Evolutionary conservation across 192 early-diverging fungal species (phyloP).

Genomic region (Borealophlyctis nickersoniae): DNA sequence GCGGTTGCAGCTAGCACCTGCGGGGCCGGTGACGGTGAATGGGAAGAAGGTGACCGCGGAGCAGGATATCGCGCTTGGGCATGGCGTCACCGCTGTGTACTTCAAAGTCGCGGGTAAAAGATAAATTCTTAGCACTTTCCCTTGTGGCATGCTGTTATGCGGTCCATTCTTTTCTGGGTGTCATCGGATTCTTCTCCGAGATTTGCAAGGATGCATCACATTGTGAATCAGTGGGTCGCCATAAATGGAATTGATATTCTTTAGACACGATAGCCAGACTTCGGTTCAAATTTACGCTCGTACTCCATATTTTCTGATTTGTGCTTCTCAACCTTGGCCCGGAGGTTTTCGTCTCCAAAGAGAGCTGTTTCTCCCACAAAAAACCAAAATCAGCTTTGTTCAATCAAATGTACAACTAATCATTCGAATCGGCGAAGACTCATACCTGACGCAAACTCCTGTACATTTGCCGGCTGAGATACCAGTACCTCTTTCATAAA

Average conservation of each 20-base stretch:
- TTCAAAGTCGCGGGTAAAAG: too few relatives aligned
- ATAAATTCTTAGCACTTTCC: too few relatives aligned
- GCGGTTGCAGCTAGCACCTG: slow-evolving; percentile 17
- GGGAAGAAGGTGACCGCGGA: slow-evolving; percentile 15
- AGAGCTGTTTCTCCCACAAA: slow-evolving; percentile 13
- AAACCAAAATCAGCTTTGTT: too few relatives aligned
- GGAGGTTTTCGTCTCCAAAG: slow-evolving; percentile 27
- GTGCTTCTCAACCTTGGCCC: slow-evolving; percentile 27
- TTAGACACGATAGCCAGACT: too few relatives aligned
- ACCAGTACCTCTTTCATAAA: slow-evolving; percentile 36
- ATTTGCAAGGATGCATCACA: too few relatives aligned
- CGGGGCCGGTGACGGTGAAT: slow-evolving; percentile 11
- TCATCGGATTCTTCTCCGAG: too few relatives aligned
- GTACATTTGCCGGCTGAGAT: slow-evolving; percentile 36
- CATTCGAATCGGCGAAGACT: background rate
- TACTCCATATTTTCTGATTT: background rate
- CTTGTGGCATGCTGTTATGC: too few relatives aligned
- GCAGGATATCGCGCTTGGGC: slow-evolving; percentile 19
- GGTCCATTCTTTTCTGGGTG: too few relatives aligned
- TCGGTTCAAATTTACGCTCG: too few relatives aligned
- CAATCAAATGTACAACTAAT: background rate
- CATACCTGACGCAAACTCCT: slow-evolving; percentile 35
- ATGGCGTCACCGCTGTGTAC: slow-evolving; percentile 17
- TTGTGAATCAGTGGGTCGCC: too few relatives aligned
- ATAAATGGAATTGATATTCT: too few relatives aligned